Base-by-base conservation (phyloP, 2,329 filamentous ascomycete species). In the Cordyceps javanica region DNA sequence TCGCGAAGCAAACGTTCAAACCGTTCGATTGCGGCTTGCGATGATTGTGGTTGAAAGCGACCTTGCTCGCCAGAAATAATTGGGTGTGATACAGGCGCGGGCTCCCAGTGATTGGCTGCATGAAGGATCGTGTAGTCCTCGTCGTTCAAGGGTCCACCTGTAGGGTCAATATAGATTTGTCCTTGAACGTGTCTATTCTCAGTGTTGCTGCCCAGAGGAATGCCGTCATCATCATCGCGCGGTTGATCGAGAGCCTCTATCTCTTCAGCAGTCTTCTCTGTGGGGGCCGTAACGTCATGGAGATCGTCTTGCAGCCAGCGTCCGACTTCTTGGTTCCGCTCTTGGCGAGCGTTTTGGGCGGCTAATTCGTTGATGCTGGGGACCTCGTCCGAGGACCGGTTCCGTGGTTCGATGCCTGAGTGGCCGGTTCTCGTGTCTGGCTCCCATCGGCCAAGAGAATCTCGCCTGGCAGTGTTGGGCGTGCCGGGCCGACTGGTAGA, bases 1-100 rank as follows among this genome's bases (percentile, higher is more conserved):
- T 85, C 81, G 21, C 74, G 75, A 55, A 73, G 79, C 73, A 81
- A 75, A 11, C 71, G 72, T 61, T 82, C 72, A 55, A 80, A 84
- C 39, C 65, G 73, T 44, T 75, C 73, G 21, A 85, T 85, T 10
- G 82, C 82, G 16, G 72, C 80, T 44, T 81, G 74, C 1, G 82
- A 79, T 1, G 77, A 75, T 54, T 75, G 69, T 1, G 80, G 81
- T 60, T 83, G 81, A 46, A 72, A 65, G 21, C 67, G 66, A 10
- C 64, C 66, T 4, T 66, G 64, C 13, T 57, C 60, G 19, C 66
- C 66, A 7, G 63, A 64, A 5, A 63, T 69, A 49, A 85, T 84
- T 3, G 66, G 66, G 58, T 77, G 77, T 3, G 80, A 64, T 34
- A 73, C 63, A 1, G 82, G 81, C 1, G 74, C 70, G 61, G 81